phyloP scores from a whole-genome alignment of 345 rosid genomes.

The Durio zibethinus region DNA sequence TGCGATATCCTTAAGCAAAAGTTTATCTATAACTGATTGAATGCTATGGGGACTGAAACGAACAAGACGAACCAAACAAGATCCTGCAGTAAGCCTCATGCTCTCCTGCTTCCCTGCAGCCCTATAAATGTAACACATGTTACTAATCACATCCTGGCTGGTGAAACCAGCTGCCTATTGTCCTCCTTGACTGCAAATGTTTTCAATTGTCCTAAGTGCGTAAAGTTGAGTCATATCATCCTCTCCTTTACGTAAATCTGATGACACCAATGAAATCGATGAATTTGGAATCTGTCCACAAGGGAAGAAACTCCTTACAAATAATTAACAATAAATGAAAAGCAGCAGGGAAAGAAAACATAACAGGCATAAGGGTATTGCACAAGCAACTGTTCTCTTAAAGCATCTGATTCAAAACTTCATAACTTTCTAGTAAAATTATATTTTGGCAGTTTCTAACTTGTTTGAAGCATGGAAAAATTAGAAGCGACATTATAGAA shows the following conservation, averaged over 20 bases:
- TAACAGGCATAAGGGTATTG: background rate
- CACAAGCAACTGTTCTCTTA: slow-evolving; percentile 1
- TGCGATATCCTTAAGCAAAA: slow-evolving; percentile 73
- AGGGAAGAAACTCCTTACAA: slow-evolving; percentile 7
- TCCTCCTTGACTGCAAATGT: slow-evolving; percentile 91
- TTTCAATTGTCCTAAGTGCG: slow-evolving; percentile 92
- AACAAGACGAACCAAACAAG: slow-evolving; percentile 91
- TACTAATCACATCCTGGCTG: slow-evolving; percentile 83
- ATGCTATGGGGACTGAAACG: slow-evolving; percentile 81
- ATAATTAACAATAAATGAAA: slow-evolving; percentile 1
- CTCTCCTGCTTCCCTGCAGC: slow-evolving; percentile 93
- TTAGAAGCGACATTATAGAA: background rate
- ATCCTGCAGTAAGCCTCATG: slow-evolving; percentile 94
- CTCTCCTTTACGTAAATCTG: slow-evolving; percentile 92
- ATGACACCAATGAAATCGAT: slow-evolving; percentile 81
- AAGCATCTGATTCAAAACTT: background rate
- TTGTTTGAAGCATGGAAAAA: background rate
- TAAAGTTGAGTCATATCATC: slow-evolving; percentile 94
- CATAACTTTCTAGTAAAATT: background rate
- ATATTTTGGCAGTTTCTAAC: background rate
- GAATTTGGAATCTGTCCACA: slow-evolving; percentile 85
- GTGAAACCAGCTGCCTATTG: slow-evolving; percentile 84
- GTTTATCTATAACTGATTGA: slow-evolving; percentile 72
- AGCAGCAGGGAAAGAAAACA: background rate
- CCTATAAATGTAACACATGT: slow-evolving; percentile 79